Conservation (phyloP, 2,329 filamentous ascomycete species). For the Monosporascus sp. region DNA sequence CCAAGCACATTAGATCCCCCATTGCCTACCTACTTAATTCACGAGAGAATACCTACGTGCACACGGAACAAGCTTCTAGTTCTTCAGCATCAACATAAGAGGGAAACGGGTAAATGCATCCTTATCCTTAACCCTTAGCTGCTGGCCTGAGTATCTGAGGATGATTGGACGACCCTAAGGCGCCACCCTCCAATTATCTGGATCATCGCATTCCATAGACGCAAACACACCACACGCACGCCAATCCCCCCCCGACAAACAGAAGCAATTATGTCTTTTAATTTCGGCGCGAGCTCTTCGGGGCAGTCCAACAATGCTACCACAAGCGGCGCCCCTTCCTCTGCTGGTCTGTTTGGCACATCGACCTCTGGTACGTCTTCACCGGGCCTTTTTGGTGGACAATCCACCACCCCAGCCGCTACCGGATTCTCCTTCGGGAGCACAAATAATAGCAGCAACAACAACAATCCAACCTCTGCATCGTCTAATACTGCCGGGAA, state of each 20-base stretch:
- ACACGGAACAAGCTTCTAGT: not conserved
- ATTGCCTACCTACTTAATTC: too few relatives aligned
- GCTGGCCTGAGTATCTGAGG: conserved; percentile 2
- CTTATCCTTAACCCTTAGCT: too few relatives aligned
- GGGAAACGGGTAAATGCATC: too few relatives aligned
- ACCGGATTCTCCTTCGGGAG: conserved; percentile 39
- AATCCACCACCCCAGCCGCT: conserved; percentile 14
- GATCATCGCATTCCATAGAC: conserved; percentile 16
- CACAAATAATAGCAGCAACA: conserved; percentile 6
- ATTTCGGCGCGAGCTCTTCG: conserved; percentile 27
- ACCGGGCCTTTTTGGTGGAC: conserved; percentile 6
- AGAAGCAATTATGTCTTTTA: conserved; percentile 26
- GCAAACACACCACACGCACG: conserved; percentile 1
- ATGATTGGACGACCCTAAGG: conserved; percentile 13
- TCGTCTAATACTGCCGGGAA: conserved; percentile 14
- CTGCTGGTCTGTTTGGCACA: conserved; percentile 37
- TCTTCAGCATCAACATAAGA: too few relatives aligned
- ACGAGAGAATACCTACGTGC: not conserved
- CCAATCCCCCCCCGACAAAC: conserved; percentile 1
- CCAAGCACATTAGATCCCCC: not conserved
- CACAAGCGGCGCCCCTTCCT: conserved; percentile 34
- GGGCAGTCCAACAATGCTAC: conserved; percentile 30
- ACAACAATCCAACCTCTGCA: conserved; percentile 15
- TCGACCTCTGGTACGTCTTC: conserved; percentile 15
- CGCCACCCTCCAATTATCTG: conserved; percentile 6